Conservation (phyloP, 129 eudicot species). For the Solidago caesia region DNA sequence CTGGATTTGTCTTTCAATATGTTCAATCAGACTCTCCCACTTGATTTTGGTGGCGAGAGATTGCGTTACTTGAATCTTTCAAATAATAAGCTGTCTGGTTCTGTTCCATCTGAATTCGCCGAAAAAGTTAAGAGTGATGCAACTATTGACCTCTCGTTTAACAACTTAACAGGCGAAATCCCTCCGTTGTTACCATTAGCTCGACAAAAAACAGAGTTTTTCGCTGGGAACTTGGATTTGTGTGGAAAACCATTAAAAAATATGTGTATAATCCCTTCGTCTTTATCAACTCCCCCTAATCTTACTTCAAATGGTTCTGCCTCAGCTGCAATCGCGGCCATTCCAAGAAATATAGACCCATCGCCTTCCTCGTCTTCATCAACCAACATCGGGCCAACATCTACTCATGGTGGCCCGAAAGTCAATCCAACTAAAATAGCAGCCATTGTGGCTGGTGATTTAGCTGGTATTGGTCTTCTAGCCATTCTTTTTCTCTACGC, state of each 20-base stretch:
- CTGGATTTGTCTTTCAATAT: constrained; percentile 74
- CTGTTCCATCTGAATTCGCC: constrained; percentile 49
- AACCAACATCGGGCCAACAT: constrained; percentile 28
- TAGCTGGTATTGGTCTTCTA: constrained; percentile 71
- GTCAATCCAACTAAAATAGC: constrained; percentile 60
- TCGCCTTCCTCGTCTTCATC: constrained; percentile 30
- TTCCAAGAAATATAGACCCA: constrained; percentile 55
- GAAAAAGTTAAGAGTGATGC: constrained; percentile 47
- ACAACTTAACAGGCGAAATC: constrained; percentile 71
- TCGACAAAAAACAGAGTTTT: constrained; percentile 60
- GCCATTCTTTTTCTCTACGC: constrained; percentile 52
- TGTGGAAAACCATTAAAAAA: constrained; percentile 80
- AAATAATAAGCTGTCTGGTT: constrained; percentile 65
- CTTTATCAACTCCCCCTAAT: constrained; percentile 66
- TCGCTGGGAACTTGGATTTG: constrained; percentile 65
- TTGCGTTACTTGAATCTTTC: constrained; percentile 72
- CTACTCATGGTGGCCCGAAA: constrained; percentile 36
- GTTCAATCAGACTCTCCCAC: constrained; percentile 64
- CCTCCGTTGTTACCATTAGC: constrained; percentile 45
- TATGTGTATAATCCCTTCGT: constrained; percentile 69
- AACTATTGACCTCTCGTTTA: constrained; percentile 74
- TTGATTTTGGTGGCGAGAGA: constrained; percentile 60
- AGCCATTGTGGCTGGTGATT: constrained; percentile 65
- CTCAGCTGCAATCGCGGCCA: constrained; percentile 90
- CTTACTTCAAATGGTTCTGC: constrained; percentile 40